Evolutionary conservation across 306 rosid species (phyloP).

Genomic region (Castanopsis chinensis): DNA sequence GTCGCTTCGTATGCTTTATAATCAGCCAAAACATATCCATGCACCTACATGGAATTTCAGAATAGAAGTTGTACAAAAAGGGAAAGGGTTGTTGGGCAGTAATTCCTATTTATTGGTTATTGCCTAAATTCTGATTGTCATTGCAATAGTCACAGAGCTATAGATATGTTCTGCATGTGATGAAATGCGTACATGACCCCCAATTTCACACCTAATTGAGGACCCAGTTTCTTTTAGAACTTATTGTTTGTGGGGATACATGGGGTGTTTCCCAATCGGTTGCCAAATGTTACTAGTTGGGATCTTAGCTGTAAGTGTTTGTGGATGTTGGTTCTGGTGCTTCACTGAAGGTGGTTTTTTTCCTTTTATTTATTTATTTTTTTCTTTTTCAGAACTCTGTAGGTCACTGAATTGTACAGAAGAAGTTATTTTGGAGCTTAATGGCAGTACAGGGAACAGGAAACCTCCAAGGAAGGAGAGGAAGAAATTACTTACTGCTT

Average conservation of each 20-base stretch:
- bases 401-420: slow-evolving; percentile 50
- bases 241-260: neutral
- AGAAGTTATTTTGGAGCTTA: slow-evolving; percentile 49
- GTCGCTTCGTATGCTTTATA: neutral
- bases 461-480: slow-evolving; percentile 75
- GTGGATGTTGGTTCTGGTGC: slow-evolving; percentile 22
- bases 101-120: neutral
- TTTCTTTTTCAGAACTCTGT: slow-evolving; percentile 87
- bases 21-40: neutral
- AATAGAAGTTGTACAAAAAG: neutral
- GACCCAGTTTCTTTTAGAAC: neutral
- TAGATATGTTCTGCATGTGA: neutral
- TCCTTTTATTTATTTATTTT: slow-evolving; percentile 8
- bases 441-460: slow-evolving; percentile 51
- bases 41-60: neutral
- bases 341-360: slow-evolving; percentile 25
- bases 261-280: neutral
- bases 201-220: neutral
- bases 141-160: neutral
- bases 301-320: slow-evolving; percentile 7
- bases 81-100: neutral
- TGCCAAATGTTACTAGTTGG: neutral
- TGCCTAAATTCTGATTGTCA: neutral
- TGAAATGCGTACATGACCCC: neutral
- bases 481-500: slow-evolving; percentile 58